Percentiles rank a stretch among this genome's conserved stretches.
Conservation (phyloP, 75 land plant species). For the Ceratopteris richardii region DNA sequence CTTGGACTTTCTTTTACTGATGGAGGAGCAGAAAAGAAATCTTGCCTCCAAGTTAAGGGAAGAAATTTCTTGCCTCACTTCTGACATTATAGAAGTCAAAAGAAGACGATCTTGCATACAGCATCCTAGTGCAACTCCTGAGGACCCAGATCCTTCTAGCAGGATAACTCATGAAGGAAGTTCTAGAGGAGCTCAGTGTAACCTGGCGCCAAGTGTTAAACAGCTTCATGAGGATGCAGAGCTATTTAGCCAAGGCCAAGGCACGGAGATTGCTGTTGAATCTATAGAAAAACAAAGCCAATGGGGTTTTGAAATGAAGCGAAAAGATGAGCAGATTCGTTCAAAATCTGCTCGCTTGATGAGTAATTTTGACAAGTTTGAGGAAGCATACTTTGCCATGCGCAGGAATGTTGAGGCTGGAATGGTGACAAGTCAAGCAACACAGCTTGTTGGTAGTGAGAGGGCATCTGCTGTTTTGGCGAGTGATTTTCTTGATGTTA, state of each 20-base stretch:
- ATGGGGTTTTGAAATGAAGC: neutral
- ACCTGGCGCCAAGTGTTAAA: neutral
- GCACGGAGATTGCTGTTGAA: neutral
- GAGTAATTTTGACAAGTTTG: slow-evolving; percentile 72
- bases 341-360: slow-evolving; percentile 51
- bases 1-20: slow-evolving; percentile 50
- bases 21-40: slow-evolving; percentile 60
- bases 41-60: slow-evolving; percentile 46
- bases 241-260: neutral
- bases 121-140: neutral
- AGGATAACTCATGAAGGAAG: too few relatives aligned
- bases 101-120: slow-evolving; percentile 32
- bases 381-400: slow-evolving; percentile 53
- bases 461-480: too few relatives aligned
- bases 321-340: slow-evolving; percentile 11
- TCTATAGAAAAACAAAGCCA: neutral
- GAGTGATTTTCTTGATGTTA: neutral
- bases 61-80: slow-evolving; percentile 38
- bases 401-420: neutral
- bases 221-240: neutral
- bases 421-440: slow-evolving; percentile 1
- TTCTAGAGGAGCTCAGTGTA: neutral
- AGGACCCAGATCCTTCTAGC: neutral
- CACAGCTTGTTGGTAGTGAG: too few relatives aligned
- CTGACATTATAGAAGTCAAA: slow-evolving; percentile 67